phyloP scores from a whole-genome alignment of 768 basidiomycete species.

The Gloeopeniophorella convolvens region DNA sequence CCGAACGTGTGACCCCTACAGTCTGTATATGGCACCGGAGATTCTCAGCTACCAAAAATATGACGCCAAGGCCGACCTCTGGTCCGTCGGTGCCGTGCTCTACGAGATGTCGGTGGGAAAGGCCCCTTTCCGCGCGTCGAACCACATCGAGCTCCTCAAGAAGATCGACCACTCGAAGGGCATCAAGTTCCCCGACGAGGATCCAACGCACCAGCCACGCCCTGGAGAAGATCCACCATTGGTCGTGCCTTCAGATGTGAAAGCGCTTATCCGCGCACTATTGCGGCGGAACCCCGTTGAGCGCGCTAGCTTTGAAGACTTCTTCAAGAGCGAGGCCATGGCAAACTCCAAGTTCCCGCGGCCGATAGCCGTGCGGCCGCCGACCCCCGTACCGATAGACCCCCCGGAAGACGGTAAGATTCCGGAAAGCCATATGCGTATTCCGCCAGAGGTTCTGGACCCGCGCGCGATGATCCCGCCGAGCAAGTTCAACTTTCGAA shows the following conservation, averaged over 20 bases:
- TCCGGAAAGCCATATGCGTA: slow-evolving; percentile 67
- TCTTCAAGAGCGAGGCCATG: slow-evolving; percentile 77
- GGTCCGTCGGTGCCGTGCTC: slow-evolving; percentile 96
- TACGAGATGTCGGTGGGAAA: slow-evolving; percentile 94
- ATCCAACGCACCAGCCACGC: slow-evolving; percentile 44
- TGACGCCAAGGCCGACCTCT: slow-evolving; percentile 95
- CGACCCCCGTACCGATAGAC: slow-evolving; percentile 25
- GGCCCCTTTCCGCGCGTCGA: slow-evolving; percentile 92
- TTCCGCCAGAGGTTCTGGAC: slow-evolving; percentile 76
- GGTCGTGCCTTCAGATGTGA: slow-evolving; percentile 74
- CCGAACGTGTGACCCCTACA: slow-evolving; percentile 25
- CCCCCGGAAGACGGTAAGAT: slow-evolving; percentile 32
- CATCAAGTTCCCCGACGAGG: slow-evolving; percentile 93
- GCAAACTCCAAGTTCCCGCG: slow-evolving; percentile 73
- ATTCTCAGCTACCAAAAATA: slow-evolving; percentile 96
- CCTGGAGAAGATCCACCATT: slow-evolving; percentile 41
- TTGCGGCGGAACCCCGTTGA: slow-evolving; percentile 80
- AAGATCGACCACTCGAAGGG: slow-evolving; percentile 90
- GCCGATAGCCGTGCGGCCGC: slow-evolving; percentile 32
- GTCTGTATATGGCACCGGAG: slow-evolving; percentile 98
- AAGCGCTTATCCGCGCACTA: slow-evolving; percentile 77
- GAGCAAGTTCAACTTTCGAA: slow-evolving; percentile 68
- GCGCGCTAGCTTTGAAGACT: slow-evolving; percentile 85
- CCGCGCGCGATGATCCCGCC: slow-evolving; percentile 77
- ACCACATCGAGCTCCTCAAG: slow-evolving; percentile 92